These are phyloP conservation scores for Zymoseptoria brevis DNA, from an alignment of 2,329 filamentous ascomycete genomes.

Conservation along the genomic window DNA sequence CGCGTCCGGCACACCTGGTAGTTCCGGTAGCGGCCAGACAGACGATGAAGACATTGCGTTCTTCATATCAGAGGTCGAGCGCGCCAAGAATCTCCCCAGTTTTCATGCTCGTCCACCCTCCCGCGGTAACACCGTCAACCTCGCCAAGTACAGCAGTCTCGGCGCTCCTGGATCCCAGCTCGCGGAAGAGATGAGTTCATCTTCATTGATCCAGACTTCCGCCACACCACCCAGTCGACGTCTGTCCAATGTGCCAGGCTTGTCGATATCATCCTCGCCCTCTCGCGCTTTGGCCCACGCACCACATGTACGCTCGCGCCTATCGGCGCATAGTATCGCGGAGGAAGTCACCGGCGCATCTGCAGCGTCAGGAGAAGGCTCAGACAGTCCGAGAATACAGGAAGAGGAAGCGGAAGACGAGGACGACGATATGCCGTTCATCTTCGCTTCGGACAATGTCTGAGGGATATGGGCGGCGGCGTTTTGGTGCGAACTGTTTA, in stretches of 20 bases:
- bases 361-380: slow-evolving; percentile 12
- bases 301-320: slow-evolving; percentile 83
- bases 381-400: slow-evolving; percentile 15
- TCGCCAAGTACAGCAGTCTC: slow-evolving; percentile 74
- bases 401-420: slow-evolving; percentile 16
- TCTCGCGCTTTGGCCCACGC: slow-evolving; percentile 83
- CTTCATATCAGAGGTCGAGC: slow-evolving; percentile 82
- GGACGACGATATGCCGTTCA: slow-evolving; percentile 25
- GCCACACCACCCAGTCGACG: slow-evolving; percentile 71
- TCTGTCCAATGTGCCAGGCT: slow-evolving; percentile 55
- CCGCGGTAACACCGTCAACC: slow-evolving; percentile 41
- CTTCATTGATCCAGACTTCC: slow-evolving; percentile 73
- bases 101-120: slow-evolving; percentile 56
- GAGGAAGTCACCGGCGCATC: slow-evolving; percentile 39
- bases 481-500: neutral
- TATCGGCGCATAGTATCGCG: slow-evolving; percentile 82
- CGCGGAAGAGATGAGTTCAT: slow-evolving; percentile 89
- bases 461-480: neutral
- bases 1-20: slow-evolving; percentile 59
- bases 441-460: slow-evolving; percentile 21
- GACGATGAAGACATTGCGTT: slow-evolving; percentile 92
- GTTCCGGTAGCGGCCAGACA: slow-evolving; percentile 57
- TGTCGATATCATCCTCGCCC: slow-evolving; percentile 80
- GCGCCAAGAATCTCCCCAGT: slow-evolving; percentile 74
- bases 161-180: slow-evolving; percentile 79